A percentile compares a stretch with the other conserved stretches of the same genome.
Evolutionary conservation across 1,139 yeast genomes (phyloP).

Genomic region (Suhomyces chickasaworum): DNA sequence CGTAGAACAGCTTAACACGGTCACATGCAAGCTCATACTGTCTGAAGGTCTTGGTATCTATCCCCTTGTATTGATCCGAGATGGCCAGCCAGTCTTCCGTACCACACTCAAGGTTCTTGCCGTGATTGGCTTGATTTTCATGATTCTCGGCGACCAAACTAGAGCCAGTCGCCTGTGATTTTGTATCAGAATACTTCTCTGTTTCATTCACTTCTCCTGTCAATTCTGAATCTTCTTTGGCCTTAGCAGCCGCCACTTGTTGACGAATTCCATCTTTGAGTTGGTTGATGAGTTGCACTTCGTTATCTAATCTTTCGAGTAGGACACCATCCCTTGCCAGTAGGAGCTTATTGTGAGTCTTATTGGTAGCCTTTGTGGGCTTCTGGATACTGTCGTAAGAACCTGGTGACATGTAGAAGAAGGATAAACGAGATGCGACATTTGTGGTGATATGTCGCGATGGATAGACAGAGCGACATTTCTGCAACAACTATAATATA

Average conservation of each 20-base stretch:
- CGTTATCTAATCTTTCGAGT: constrained; percentile 43
- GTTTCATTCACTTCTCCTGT: neutral
- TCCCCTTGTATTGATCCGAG: constrained; percentile 35
- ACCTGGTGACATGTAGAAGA: constrained; percentile 1
- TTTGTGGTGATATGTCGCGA: neutral
- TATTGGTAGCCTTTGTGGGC: neutral
- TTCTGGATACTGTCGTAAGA: constrained; percentile 2
- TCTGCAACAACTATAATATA: too few relatives aligned
- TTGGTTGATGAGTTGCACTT: constrained; percentile 35
- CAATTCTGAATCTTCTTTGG: constrained; percentile 2
- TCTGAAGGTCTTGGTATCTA: constrained; percentile 52
- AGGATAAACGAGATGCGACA: neutral
- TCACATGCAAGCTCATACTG: constrained; percentile 74
- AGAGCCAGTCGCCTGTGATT: neutral
- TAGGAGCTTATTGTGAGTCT: neutral
- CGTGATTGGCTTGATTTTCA: neutral
- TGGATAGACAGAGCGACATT: neutral
- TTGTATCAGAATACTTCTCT: neutral
- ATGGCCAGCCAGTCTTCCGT: constrained; percentile 22
- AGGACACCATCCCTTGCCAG: constrained; percentile 17
- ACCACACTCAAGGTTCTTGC: neutral
- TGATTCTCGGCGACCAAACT: neutral
- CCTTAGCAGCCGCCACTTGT: constrained; percentile 7
- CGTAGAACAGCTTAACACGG: constrained; percentile 65
- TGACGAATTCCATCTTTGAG: constrained; percentile 22